A percentile compares a stretch with the other conserved stretches of the same genome.
Evolutionary conservation across 164 flowering plant species (phyloP).

Genomic region (Paratinospora sagittata): DNA sequence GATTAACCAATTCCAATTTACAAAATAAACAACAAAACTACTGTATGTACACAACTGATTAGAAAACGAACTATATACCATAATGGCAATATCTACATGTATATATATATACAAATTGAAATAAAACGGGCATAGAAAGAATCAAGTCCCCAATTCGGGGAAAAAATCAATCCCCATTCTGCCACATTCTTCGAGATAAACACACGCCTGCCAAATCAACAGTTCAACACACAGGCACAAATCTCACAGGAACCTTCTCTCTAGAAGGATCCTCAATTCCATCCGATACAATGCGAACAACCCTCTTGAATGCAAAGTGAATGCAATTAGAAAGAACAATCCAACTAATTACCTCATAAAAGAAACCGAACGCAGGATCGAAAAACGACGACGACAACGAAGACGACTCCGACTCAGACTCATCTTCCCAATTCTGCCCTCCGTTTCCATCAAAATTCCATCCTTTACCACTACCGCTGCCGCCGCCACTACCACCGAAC

Average conservation of each 20-base stretch:
- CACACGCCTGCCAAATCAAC: constrained; percentile 6
- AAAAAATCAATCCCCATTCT: neutral
- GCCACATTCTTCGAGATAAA: neutral
- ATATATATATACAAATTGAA: neutral
- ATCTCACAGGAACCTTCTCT: constrained; percentile 39
- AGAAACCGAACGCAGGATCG: constrained; percentile 62
- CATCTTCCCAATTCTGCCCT: constrained; percentile 45
- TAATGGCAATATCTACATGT: neutral
- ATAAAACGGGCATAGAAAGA: neutral
- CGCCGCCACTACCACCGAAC: constrained; percentile 36
- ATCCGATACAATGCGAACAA: constrained; percentile 31
- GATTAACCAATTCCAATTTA: neutral
- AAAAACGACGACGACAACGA: constrained; percentile 34
- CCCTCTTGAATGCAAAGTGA: constrained; percentile 73
- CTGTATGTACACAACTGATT: neutral
- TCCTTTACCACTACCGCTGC: constrained; percentile 46
- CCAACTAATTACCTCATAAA: constrained; percentile 77
- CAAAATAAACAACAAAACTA: neutral
- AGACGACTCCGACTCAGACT: neutral
- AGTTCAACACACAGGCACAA: constrained; percentile 12
- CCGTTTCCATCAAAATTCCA: constrained; percentile 49
- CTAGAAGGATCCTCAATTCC: constrained; percentile 35
- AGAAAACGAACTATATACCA: neutral
- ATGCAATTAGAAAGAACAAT: constrained; percentile 74
- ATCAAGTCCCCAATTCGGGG: neutral